Evolutionary conservation across 2,329 filamentous ascomycete species (phyloP).

Genomic region (Neoscytalidium dimidiatum): DNA sequence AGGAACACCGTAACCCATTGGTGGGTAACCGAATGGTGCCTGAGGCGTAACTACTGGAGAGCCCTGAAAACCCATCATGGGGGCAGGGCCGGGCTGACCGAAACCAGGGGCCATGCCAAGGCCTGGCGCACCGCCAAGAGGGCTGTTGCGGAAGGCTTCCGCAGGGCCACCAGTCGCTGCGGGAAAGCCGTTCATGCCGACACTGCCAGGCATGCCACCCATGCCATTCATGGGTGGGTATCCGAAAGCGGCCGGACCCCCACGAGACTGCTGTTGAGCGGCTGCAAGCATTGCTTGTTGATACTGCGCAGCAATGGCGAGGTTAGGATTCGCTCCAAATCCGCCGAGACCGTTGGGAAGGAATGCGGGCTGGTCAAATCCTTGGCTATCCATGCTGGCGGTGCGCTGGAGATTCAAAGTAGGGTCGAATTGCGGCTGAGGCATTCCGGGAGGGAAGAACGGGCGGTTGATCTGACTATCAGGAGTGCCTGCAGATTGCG

Average conservation of each 20-base stretch:
- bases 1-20: slow-evolving; percentile 13
- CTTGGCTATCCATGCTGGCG: slow-evolving; percentile 52
- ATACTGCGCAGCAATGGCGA: slow-evolving; percentile 46
- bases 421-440: slow-evolving; percentile 39
- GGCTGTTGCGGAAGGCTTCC: slow-evolving; percentile 15
- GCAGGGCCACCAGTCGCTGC: slow-evolving; percentile 3
- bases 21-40: slow-evolving; percentile 12
- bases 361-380: slow-evolving; percentile 45
- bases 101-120: slow-evolving; percentile 18
- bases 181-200: slow-evolving; percentile 17
- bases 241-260: slow-evolving; percentile 12
- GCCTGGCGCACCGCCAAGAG: slow-evolving; percentile 14
- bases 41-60: slow-evolving; percentile 9
- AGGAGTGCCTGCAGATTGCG: neutral
- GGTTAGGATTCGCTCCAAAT: slow-evolving; percentile 33
- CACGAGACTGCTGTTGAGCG: slow-evolving; percentile 10
- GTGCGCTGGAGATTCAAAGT: slow-evolving; percentile 46
- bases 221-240: slow-evolving; percentile 19
- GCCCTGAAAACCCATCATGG: slow-evolving; percentile 17
- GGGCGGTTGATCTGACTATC: slow-evolving; percentile 33
- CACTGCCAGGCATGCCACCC: slow-evolving; percentile 12
- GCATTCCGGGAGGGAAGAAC: slow-evolving; percentile 37
- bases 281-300: slow-evolving; percentile 56
- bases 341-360: slow-evolving; percentile 36
- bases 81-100: slow-evolving; percentile 10